phyloP scores from a whole-genome alignment of 1,284 basidiomycete genomes.

The Trametes versicolor region DNA sequence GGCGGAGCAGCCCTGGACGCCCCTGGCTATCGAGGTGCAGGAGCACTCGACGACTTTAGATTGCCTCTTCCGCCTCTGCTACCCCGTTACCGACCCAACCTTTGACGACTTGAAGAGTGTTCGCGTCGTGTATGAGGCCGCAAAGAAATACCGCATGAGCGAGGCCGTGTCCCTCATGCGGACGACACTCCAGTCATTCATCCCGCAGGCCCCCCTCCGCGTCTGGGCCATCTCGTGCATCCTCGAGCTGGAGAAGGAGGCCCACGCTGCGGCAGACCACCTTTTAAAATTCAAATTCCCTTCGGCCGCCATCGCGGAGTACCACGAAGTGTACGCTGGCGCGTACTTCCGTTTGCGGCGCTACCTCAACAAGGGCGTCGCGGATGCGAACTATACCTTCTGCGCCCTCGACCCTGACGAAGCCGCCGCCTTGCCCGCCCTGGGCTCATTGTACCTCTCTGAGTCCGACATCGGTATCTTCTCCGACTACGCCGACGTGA shows the following conservation, averaged over 20 bases:
- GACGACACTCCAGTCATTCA: background rate
- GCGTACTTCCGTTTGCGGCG: background rate
- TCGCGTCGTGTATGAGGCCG: conserved; percentile 17
- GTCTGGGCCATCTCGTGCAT: background rate
- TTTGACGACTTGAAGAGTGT: conserved; percentile 22
- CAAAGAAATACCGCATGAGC: conserved; percentile 28
- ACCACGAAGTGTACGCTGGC: background rate
- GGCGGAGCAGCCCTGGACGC: background rate
- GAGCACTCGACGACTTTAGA: conserved; percentile 32
- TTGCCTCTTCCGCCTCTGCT: conserved; percentile 36
- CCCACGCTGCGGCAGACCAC: background rate
- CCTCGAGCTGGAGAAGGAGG: background rate
- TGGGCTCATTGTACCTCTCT: background rate
- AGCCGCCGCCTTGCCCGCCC: no score
- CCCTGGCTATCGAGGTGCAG: conserved; percentile 23
- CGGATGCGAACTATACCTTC: background rate
- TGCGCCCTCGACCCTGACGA: background rate
- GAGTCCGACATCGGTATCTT: background rate
- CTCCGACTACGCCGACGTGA: background rate
- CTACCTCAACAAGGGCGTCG: background rate
- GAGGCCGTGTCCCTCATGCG: background rate
- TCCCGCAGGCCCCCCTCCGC: background rate
- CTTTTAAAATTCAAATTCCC: background rate
- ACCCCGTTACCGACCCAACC: conserved; percentile 31
- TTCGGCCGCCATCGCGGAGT: background rate